A percentile compares a stretch with the other conserved stretches of the same genome.
These are phyloP conservation scores for Umbelopsis sp. DNA, from an alignment of 192 early-diverging fungal species.

Conservation along the genomic window DNA sequence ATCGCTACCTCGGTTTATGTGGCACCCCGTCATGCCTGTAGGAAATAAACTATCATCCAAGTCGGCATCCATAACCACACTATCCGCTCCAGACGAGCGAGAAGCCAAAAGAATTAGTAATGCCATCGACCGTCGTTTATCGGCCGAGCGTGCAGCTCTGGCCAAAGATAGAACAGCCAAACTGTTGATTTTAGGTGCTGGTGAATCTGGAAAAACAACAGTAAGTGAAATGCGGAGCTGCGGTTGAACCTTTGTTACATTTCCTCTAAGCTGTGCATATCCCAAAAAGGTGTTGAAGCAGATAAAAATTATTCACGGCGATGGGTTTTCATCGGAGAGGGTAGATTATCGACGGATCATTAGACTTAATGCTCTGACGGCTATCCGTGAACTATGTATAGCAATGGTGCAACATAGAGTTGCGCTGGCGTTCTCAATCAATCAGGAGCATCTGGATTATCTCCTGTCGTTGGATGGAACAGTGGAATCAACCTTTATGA, in stretches of 20 bases:
- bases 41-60: not conserved
- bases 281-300: slow-evolving; percentile 55
- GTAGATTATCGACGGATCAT: slow-evolving; percentile 51
- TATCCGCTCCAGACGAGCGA: too few relatives aligned
- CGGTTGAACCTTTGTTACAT: slow-evolving; percentile 26
- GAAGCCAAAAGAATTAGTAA: too few relatives aligned
- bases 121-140: too few relatives aligned
- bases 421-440: not conserved
- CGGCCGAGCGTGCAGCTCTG: not conserved
- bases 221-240: slow-evolving; percentile 20
- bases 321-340: slow-evolving; percentile 50
- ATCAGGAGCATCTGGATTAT: slow-evolving; percentile 19
- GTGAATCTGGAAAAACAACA: slow-evolving; percentile 67
- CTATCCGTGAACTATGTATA: slow-evolving; percentile 51
- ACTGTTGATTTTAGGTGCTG: slow-evolving; percentile 42
- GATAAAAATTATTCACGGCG: slow-evolving; percentile 57
- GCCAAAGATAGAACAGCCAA: slow-evolving; percentile 15
- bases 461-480: slow-evolving; percentile 10
- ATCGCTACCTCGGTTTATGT: not conserved
- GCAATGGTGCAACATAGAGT: slow-evolving; percentile 44
- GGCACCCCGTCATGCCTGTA: not conserved
- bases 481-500: slow-evolving; percentile 63
- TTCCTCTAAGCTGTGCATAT: slow-evolving; percentile 45
- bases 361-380: slow-evolving; percentile 46
- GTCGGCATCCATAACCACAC: too few relatives aligned